These are phyloP conservation scores for Chlorophyllum brunneum DNA, from an alignment of 768 basidiomycete genomes.

Conservation along the genomic window DNA sequence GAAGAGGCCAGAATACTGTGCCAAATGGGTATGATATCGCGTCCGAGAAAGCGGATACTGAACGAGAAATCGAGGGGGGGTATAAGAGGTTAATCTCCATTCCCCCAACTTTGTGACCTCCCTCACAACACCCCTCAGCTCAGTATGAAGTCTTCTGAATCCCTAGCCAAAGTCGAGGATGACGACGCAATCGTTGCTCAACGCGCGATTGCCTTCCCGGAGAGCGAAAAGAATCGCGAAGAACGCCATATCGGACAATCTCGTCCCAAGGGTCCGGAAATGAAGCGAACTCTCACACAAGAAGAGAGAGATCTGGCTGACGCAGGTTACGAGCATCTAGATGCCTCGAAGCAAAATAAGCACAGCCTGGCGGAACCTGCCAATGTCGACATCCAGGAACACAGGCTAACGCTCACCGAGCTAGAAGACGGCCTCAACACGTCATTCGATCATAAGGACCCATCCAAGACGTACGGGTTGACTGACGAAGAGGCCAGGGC, in stretches of 20 bases:
- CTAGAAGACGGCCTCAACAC: constrained; percentile 42
- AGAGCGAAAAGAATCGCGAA: constrained; percentile 32
- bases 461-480: constrained; percentile 47
- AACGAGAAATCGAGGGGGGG: neutral
- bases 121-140: constrained; percentile 7
- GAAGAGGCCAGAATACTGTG: constrained; percentile 5
- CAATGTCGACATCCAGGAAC: constrained; percentile 58
- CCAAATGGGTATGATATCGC: constrained; percentile 4
- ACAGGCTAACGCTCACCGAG: constrained; percentile 38
- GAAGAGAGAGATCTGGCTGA: constrained; percentile 64
- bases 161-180: too few relatives aligned
- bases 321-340: constrained; percentile 65
- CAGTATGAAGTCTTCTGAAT: constrained; percentile 21
- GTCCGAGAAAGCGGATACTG: neutral
- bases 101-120: constrained; percentile 6
- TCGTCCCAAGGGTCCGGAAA: constrained; percentile 53
- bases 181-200: constrained; percentile 30
- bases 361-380: constrained; percentile 15
- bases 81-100: constrained; percentile 4
- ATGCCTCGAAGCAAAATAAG: constrained; percentile 30
- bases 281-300: constrained; percentile 61
- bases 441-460: constrained; percentile 49
- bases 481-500: constrained; percentile 46
- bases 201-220: constrained; percentile 51
- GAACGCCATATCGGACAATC: constrained; percentile 30